Evolutionary conservation across 148 eudicot genomes (phyloP).

Genomic region (Linanthus parryae): DNA sequence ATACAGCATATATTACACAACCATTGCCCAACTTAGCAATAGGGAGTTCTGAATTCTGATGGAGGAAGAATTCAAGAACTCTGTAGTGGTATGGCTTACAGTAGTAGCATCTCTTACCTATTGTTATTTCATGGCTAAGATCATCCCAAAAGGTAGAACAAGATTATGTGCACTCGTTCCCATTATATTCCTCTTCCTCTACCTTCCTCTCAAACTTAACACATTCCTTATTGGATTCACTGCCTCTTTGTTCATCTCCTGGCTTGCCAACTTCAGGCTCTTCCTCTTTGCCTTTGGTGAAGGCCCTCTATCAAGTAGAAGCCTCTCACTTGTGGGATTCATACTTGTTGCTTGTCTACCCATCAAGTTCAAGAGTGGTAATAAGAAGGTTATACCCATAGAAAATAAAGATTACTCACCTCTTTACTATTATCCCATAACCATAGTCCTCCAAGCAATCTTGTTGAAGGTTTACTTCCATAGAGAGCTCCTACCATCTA

Average conservation of each 20-base stretch:
- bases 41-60: too few species aligned
- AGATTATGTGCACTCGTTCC: conserved; percentile 19
- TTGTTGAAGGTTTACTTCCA: not conserved
- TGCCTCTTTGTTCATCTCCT: conserved; percentile 29
- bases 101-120: too few species aligned
- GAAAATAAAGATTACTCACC: too few species aligned
- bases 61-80: conserved; percentile 29
- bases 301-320: too few species aligned
- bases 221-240: conserved; percentile 14
- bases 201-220: conserved; percentile 27
- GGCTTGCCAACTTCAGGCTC: too few species aligned
- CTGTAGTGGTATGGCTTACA: conserved; percentile 25
- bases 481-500: not conserved
- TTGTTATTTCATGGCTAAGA: conserved; percentile 4
- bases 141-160: conserved; percentile 8
- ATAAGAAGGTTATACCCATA: too few species aligned
- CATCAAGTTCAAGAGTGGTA: not conserved
- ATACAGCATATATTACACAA: too few species aligned
- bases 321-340: too few species aligned
- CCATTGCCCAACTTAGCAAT: too few species aligned
- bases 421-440: not conserved
- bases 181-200: conserved; percentile 14
- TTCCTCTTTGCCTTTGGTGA: too few species aligned
- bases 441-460: not conserved
- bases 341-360: not conserved